phyloP scores from a whole-genome alignment of 306 rosid species.

The Quercus berberidifolia region DNA sequence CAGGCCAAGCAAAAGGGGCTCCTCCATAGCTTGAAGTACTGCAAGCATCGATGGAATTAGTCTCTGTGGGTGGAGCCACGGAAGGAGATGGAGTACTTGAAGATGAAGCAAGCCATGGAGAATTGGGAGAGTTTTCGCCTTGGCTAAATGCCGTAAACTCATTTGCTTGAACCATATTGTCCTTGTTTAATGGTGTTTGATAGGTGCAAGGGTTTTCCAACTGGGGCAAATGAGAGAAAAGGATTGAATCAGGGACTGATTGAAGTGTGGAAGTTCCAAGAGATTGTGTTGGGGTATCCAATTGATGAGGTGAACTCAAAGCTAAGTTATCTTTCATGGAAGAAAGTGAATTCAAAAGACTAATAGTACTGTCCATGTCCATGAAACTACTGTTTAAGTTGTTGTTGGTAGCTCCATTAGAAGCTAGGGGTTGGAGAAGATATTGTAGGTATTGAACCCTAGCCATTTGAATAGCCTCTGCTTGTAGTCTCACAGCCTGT shows the following conservation, averaged over 20 bases:
- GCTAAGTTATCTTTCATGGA: constrained; percentile 18
- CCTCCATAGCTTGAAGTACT: constrained; percentile 43
- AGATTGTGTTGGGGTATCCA: constrained; percentile 26
- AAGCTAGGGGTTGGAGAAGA: constrained; percentile 38
- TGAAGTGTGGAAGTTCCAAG: constrained; percentile 13
- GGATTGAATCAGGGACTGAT: constrained; percentile 22
- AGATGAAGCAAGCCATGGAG: constrained; percentile 50
- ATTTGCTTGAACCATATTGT: constrained; percentile 14
- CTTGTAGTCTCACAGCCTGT: constrained; percentile 43
- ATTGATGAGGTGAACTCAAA: constrained; percentile 1
- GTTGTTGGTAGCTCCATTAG: constrained; percentile 16
- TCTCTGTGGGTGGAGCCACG: constrained; percentile 17
- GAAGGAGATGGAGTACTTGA: constrained; percentile 43
- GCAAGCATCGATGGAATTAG: constrained; percentile 35
- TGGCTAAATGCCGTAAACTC: constrained; percentile 19
- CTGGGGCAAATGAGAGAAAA: constrained; percentile 57
- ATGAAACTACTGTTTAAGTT: constrained; percentile 4
- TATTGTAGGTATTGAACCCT: constrained; percentile 47
- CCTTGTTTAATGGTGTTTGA: constrained; percentile 11
- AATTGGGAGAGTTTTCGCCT: constrained; percentile 30
- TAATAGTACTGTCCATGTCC: constrained; percentile 29
- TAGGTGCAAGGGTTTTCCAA: constrained; percentile 23
- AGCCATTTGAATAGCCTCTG: constrained; percentile 59
- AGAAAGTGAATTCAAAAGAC: constrained; percentile 31
- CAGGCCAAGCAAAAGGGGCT: constrained; percentile 52